A percentile compares a stretch with the other conserved stretches of the same genome.
Conservation (phyloP, 1,284 basidiomycete species). For the Marasmius fiardii region DNA sequence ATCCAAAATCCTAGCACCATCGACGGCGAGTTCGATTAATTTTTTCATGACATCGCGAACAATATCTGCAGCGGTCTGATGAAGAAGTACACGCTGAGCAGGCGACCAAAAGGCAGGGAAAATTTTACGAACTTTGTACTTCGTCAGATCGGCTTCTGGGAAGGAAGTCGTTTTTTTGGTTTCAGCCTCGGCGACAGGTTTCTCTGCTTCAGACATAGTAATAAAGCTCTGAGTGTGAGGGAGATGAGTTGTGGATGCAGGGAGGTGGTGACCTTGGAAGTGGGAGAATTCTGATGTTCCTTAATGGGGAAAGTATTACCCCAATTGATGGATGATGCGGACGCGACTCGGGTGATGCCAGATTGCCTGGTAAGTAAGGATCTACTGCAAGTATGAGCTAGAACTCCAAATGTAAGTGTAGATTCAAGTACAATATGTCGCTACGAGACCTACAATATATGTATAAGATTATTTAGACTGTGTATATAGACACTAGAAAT, state of each 20-base stretch:
- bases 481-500: too few species aligned
- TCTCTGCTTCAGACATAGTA: constrained; percentile 51
- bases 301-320: background rate
- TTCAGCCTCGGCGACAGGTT: constrained; percentile 31
- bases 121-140: constrained; percentile 66
- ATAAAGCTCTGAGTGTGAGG: background rate
- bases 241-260: background rate
- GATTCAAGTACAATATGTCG: too few species aligned
- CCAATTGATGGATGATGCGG: too few species aligned
- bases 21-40: constrained; percentile 71
- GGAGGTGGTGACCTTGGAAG: background rate
- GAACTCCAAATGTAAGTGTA: too few species aligned
- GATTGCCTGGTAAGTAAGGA: too few species aligned
- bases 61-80: constrained; percentile 86
- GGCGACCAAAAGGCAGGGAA: background rate
- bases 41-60: constrained; percentile 85
- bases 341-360: too few species aligned
- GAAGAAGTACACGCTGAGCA: constrained; percentile 7
- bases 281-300: background rate
- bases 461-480: too few species aligned
- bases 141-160: constrained; percentile 73
- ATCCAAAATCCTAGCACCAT: constrained; percentile 88
- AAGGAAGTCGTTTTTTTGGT: constrained; percentile 52
- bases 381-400: too few species aligned
- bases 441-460: too few species aligned